Base-by-base conservation (phyloP, 192 early-diverging fungal genomes). In the Linnemannia zychae region DNA sequence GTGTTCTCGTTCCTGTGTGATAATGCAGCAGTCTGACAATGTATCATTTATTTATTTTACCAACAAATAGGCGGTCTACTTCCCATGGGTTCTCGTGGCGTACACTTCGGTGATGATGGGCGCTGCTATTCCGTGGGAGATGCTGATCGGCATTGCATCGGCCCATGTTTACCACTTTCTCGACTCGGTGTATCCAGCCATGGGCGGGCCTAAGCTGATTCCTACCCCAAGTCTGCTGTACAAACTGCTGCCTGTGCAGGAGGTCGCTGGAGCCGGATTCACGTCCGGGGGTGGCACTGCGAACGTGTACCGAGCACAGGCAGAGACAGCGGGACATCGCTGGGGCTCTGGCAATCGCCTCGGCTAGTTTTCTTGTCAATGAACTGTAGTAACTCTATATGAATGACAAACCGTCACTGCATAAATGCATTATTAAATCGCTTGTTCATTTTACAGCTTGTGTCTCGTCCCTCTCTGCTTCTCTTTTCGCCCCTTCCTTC, bases 121-220 rank as follows among this genome's bases (percentile, higher is more conserved):
- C 40, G 86, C 88, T 5, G 73, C 73, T 0, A 68, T 88, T 2
- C 91, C 94, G 7, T 88, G 88, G 72, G 74, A 60, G 16, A 92
- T 92, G 79, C 46, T 95, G 28, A 85, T 92, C n/a, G 97, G 97
- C 0, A 90, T 93, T 72, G 84, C 88, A 16, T 90, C 94, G 0
- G 94, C 92, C 0, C 94, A 95, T 71, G 31, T 95, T 13, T 97
- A 95, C 88, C 93, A 95, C 87, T 97, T 94, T 79, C 80, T 96
- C 33, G 89, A 93, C 18, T 87, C 90, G 11, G 89, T 93, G 12
- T 91, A 95, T 87, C 95, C 95, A 7, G 82, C 88, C 9, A 90
- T 87, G 50, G 93, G 93, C 50, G 94, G 95, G 6, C 87, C 88
- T 24, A 88, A 91, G 40, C 84, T 95, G 71, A 88, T 97, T 13